Evolutionary conservation across 1,284 basidiomycete species (phyloP).

Genomic region (Fistulina hepatica): DNA sequence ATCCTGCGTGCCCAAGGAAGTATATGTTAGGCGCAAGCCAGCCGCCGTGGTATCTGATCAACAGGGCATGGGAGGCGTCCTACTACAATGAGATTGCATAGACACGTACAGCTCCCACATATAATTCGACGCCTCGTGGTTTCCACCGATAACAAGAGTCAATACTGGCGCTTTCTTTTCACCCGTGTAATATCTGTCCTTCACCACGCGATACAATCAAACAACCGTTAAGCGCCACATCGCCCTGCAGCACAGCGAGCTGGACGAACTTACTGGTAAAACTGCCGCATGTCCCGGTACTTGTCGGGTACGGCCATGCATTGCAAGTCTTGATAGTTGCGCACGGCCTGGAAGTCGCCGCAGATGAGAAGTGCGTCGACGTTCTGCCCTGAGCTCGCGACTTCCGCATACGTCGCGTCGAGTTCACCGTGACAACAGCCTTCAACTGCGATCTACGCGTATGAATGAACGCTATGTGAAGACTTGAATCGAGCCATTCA

Average conservation of each 20-base stretch:
- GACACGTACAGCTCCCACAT: slow-evolving; percentile 84
- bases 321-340: slow-evolving; percentile 79
- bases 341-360: slow-evolving; percentile 93
- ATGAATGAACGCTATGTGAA: no score
- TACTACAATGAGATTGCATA: slow-evolving; percentile 2
- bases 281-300: slow-evolving; percentile 77
- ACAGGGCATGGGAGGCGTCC: background rate
- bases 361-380: slow-evolving; percentile 85
- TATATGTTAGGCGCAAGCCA: slow-evolving; percentile 98
- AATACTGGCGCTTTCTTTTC: slow-evolving; percentile 73
- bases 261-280: slow-evolving; percentile 56
- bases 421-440: slow-evolving; percentile 94
- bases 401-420: slow-evolving; percentile 76
- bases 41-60: slow-evolving; percentile 76
- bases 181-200: slow-evolving; percentile 77
- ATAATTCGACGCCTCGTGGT: slow-evolving; percentile 97
- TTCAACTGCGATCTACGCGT: slow-evolving; percentile 89
- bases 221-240: background rate
- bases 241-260: background rate
- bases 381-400: slow-evolving; percentile 50
- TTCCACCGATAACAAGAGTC: slow-evolving; percentile 94
- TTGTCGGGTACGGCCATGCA: slow-evolving; percentile 89
- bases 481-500: no score
- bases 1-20: slow-evolving; percentile 89
- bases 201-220: background rate